A percentile compares a stretch with the other conserved stretches of the same genome.
Evolutionary conservation across 1,284 basidiomycete genomes (phyloP).

Genomic region (Heterobasidion occidentale): DNA sequence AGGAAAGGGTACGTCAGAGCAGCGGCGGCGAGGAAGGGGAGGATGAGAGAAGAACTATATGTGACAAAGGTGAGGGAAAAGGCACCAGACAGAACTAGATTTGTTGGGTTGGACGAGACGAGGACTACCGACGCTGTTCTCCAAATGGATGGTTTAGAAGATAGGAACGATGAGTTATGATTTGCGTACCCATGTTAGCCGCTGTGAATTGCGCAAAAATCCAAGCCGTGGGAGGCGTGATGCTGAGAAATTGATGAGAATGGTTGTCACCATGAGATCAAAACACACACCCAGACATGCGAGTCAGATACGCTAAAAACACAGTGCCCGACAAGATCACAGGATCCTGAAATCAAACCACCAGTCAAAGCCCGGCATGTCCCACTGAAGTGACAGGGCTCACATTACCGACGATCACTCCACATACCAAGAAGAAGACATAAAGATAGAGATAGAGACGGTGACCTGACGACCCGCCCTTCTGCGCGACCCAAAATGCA

Average conservation of each 20-base stretch:
- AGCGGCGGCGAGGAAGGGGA: conserved; percentile 62
- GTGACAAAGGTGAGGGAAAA: conserved; percentile 32
- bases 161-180: neutral
- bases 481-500: conserved; percentile 82
- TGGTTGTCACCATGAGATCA: conserved; percentile 26
- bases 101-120: conserved; percentile 65
- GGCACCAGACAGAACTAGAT: conserved; percentile 58
- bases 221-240: conserved; percentile 54
- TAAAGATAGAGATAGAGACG: conserved; percentile 46
- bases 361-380: neutral
- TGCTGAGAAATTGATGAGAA: conserved; percentile 36
- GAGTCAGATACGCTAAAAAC: conserved; percentile 81
- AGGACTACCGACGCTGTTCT: conserved; percentile 29
- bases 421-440: conserved; percentile 48
- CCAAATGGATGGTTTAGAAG: neutral
- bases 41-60: conserved; percentile 61
- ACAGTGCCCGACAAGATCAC: conserved; percentile 82
- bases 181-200: conserved; percentile 74
- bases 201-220: conserved; percentile 64
- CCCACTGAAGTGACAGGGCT: conserved; percentile 8
- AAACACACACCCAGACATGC: conserved; percentile 47
- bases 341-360: conserved; percentile 46
- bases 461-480: conserved; percentile 63
- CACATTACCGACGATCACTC: conserved; percentile 79
- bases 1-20: conserved; percentile 46